Evolutionary conservation across 2,329 filamentous ascomycete species (phyloP).

Genomic region (Pyrenochaeta sp.): DNA sequence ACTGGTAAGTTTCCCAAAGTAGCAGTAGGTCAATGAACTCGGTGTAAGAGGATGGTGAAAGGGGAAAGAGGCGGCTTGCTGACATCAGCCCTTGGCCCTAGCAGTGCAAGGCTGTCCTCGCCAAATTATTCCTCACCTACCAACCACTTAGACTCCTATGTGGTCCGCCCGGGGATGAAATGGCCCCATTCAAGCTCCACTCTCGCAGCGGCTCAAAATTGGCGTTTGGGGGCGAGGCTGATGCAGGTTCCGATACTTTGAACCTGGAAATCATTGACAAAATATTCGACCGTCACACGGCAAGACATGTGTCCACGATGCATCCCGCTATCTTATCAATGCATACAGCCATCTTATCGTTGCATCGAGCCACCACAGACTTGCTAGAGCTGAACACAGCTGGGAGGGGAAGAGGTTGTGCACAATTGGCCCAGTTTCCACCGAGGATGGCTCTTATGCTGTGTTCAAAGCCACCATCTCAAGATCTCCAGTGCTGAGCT

Average conservation of each 20-base stretch:
- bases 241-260: background rate
- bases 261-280: background rate
- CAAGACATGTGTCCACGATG: no score
- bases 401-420: no score
- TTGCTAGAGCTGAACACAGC: no score
- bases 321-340: no score
- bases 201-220: conserved; percentile 1
- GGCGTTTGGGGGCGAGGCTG: conserved; percentile 1
- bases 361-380: no score
- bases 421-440: background rate
- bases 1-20: background rate
- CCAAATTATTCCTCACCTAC: background rate
- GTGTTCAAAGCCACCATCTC: conserved; percentile 1
- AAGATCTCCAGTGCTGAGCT: background rate
- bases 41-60: background rate
- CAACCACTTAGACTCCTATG: conserved; percentile 1
- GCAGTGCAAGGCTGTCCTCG: background rate
- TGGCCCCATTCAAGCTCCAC: no score
- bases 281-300: background rate
- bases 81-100: conserved; percentile 4
- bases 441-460: conserved; percentile 4
- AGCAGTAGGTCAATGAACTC: background rate
- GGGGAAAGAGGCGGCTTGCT: background rate
- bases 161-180: no score
- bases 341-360: no score